Percentiles rank a stretch among this genome's conserved stretches.
Conservation (phyloP, 1,284 basidiomycete species). For the Cryptococcus sp. region DNA sequence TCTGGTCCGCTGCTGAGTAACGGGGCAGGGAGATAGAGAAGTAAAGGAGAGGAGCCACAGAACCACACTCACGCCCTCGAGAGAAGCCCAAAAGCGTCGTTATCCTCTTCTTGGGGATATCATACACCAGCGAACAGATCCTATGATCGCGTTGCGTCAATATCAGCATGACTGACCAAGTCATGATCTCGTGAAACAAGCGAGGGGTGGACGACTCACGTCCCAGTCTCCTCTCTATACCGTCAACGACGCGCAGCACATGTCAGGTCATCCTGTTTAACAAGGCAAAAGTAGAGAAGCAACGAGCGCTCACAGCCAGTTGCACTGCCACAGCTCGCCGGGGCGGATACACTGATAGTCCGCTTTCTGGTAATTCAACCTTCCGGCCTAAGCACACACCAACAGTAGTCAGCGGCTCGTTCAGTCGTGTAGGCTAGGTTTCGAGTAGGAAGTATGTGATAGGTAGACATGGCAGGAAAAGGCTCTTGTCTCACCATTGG, state of each 20-base stretch:
- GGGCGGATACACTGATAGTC: conserved; percentile 15
- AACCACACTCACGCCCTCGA: conserved; percentile 4
- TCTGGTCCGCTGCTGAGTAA: not conserved
- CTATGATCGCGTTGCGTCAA: not conserved
- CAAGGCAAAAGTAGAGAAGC: not conserved
- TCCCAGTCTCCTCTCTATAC: conserved; percentile 11
- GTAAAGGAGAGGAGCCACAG: not conserved
- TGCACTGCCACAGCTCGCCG: conserved; percentile 15
- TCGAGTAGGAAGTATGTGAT: too few relatives aligned
- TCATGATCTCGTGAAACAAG: too few relatives aligned
- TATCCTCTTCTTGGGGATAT: conserved; percentile 11
- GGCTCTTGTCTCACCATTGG: conserved; percentile 5
- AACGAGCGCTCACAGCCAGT: conserved; percentile 10
- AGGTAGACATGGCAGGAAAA: too few relatives aligned
- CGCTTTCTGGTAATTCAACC: conserved; percentile 15
- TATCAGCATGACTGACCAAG: not conserved
- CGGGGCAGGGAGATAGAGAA: not conserved
- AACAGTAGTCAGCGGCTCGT: too few relatives aligned
- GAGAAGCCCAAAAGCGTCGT: conserved; percentile 11
- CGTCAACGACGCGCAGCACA: not conserved
- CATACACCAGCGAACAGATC: conserved; percentile 11
- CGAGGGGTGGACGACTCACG: not conserved
- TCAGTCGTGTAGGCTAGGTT: too few relatives aligned
- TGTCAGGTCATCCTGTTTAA: too few relatives aligned
- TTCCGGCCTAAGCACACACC: conserved; percentile 2